Conservation (phyloP, 2,329 filamentous ascomycete species). For the Epichloe baconii region DNA sequence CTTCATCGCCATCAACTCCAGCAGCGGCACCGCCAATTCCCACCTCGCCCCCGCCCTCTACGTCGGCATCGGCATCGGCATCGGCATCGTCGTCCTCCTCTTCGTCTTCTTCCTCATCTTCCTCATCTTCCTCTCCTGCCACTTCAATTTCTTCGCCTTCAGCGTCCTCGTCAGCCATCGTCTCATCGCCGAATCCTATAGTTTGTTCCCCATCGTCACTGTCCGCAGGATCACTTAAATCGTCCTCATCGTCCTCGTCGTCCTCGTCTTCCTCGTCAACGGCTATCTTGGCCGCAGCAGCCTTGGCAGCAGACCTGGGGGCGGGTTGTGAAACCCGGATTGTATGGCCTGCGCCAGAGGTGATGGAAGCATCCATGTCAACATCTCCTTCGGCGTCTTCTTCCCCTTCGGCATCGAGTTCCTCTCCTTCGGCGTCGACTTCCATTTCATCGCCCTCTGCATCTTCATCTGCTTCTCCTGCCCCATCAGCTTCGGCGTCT, state of each 20-base stretch:
- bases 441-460: constrained; percentile 26
- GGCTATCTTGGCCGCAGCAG: constrained; percentile 19
- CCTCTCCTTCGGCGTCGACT: constrained; percentile 25
- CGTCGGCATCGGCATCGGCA: constrained; percentile 25
- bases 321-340: constrained; percentile 36
- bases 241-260: constrained; percentile 34
- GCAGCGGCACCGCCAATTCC: constrained; percentile 24
- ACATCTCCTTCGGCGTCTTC: constrained; percentile 25
- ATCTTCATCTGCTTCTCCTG: constrained; percentile 29
- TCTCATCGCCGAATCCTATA: constrained; percentile 29
- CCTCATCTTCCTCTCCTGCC: constrained; percentile 29
- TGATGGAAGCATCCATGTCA: constrained; percentile 28
- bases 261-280: constrained; percentile 33
- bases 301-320: constrained; percentile 22
- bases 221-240: constrained; percentile 40
- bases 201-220: constrained; percentile 31
- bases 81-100: constrained; percentile 25
- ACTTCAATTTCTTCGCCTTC: constrained; percentile 32
- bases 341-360: constrained; percentile 20
- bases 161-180: constrained; percentile 34
- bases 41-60: constrained; percentile 17
- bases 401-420: constrained; percentile 24
- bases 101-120: constrained; percentile 26
- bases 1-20: constrained; percentile 30
- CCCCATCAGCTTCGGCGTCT: constrained; percentile 23